Base-by-base conservation (phyloP, 2,329 filamentous ascomycete species). In the Venturia carpophila region DNA sequence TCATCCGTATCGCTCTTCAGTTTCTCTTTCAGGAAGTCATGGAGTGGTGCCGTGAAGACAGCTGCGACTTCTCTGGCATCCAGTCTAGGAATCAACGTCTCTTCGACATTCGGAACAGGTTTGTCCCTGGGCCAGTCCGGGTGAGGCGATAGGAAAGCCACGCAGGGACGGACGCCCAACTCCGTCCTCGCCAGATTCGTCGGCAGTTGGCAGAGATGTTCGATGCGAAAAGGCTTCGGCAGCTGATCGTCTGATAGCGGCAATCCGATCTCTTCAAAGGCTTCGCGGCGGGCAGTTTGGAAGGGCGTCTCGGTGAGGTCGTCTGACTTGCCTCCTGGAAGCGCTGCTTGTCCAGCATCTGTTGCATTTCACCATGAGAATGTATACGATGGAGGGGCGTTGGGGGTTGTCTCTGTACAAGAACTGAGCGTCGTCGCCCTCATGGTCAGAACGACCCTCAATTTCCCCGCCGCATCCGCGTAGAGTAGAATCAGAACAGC, bases 51-150 rank as follows among this genome's bases (percentile, higher is more conserved):
- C 5, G 90, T 93, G 77, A 97, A 97, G 42, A 97, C 91, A 56
- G 92, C 92, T 1, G 92, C 92, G 1, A 97, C 93, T 76, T 97
- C 93, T 69, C 90, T 88, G 1, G 92, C 90, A 76, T 97, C 91
- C 13, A 97, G 82, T 47, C 86, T 83, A 0, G 93, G 92, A 67
- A 91, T 91, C 76, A 92, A 83, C 67, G 81, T 84, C 69, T 88
- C 86, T 72, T 89, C 89, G 2, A 85, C 86, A 63, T 0, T 79
- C 45, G 63, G 66, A 30, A 43, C 42, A 24, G 61, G 58, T 66
- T 58, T 27, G 56, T 42, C 49, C 37, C 61, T 58, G 9, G 60
- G 42, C 17, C 47, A 61, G 13, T 67, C 37, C 39, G 67, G 60
- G 27, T 55, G 39, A 1, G 62, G 56, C 1, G 68, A 87, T 19